Conservation (phyloP, 2,329 filamentous ascomycete genomes). For the Apiospora arundinis region DNA sequence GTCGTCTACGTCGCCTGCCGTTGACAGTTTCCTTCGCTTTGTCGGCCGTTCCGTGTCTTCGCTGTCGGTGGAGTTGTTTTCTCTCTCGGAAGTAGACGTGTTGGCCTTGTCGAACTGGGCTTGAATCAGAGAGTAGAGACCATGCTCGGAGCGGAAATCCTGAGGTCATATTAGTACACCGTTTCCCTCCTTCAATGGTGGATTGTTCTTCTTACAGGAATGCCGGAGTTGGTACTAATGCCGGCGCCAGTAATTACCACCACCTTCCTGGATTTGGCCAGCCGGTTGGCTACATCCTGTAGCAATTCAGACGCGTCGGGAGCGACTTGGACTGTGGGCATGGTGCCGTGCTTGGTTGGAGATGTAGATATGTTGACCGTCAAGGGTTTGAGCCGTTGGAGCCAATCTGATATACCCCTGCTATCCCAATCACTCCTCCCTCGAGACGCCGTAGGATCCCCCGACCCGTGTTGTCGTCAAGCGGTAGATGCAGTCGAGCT, state of each 20-base stretch:
- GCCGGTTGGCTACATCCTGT: slow-evolving; percentile 68
- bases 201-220: slow-evolving; percentile 61
- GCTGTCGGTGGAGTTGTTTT: slow-evolving; percentile 33
- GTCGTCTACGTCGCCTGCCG: not conserved
- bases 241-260: slow-evolving; percentile 75
- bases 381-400: not conserved
- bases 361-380: not conserved
- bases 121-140: slow-evolving; percentile 75
- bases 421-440: slow-evolving; percentile 9
- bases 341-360: slow-evolving; percentile 41
- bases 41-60: slow-evolving; percentile 35
- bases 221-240: slow-evolving; percentile 78
- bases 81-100: slow-evolving; percentile 39
- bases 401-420: not conserved
- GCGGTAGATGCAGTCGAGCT: not conserved
- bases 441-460: slow-evolving; percentile 11
- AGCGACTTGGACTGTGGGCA: slow-evolving; percentile 65
- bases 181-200: slow-evolving; percentile 16
- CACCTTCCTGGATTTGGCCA: slow-evolving; percentile 72
- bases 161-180: slow-evolving; percentile 39
- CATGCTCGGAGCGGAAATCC: slow-evolving; percentile 77
- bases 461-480: slow-evolving; percentile 14
- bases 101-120: slow-evolving; percentile 66
- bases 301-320: slow-evolving; percentile 59
- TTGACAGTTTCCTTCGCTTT: slow-evolving; percentile 26